phyloP scores from a whole-genome alignment of 1,284 basidiomycete genomes.

The Anthracocystis setariae region DNA sequence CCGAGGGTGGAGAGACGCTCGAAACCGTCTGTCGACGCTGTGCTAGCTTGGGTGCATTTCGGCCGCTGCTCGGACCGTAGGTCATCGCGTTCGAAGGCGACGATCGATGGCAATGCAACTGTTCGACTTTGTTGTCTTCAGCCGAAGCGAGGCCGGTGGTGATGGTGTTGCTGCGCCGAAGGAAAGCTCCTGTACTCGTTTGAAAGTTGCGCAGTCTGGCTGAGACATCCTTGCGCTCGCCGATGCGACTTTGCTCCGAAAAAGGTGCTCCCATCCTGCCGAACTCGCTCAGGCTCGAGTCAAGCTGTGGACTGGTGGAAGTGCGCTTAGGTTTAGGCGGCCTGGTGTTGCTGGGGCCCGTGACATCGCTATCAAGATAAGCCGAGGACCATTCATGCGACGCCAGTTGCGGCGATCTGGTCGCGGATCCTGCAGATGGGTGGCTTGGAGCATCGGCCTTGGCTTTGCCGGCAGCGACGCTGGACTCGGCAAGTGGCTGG shows the following conservation, averaged over 20 bases:
- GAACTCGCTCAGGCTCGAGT: slow-evolving; percentile 41
- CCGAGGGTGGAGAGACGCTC: slow-evolving; percentile 25
- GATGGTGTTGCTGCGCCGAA: slow-evolving; percentile 42
- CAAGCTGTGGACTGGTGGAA: slow-evolving; percentile 24
- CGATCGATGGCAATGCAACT: slow-evolving; percentile 6
- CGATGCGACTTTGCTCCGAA: slow-evolving; percentile 9
- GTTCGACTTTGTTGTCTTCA: slow-evolving; percentile 1
- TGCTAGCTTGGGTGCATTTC: slow-evolving; percentile 18
- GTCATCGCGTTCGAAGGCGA: slow-evolving; percentile 23
- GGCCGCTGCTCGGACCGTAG: slow-evolving; percentile 34
- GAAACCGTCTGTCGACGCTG: slow-evolving; percentile 46
- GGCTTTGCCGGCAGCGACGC: slow-evolving; percentile 5
- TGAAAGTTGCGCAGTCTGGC: slow-evolving; percentile 33
- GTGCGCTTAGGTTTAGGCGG: slow-evolving; percentile 13
- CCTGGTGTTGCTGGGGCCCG: neutral
- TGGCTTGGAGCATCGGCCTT: neutral
- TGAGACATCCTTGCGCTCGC: slow-evolving; percentile 20
- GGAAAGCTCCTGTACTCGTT: slow-evolving; percentile 29
- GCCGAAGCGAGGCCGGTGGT: slow-evolving; percentile 24
- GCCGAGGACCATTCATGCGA: slow-evolving; percentile 6
- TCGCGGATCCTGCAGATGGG: neutral
- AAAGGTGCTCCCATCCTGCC: slow-evolving; percentile 46
- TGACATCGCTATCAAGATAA: slow-evolving; percentile 7
- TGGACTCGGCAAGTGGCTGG: slow-evolving; percentile 42
- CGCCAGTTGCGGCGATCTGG: slow-evolving; percentile 6